Conservation (phyloP, 768 basidiomycete genomes). For the Trametes villosa region DNA sequence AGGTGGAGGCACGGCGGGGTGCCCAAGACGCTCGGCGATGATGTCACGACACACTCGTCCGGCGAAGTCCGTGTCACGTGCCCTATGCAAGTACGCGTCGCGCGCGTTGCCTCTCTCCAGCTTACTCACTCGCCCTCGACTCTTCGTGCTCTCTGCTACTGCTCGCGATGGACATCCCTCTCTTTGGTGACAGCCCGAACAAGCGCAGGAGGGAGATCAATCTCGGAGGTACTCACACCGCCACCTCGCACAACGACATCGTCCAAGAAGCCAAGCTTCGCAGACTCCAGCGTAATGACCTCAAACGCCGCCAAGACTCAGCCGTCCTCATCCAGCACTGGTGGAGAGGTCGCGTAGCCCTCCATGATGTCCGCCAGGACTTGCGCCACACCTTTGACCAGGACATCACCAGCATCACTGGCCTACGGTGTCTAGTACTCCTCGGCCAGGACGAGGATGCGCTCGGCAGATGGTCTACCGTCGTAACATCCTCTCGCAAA, state of each 20-base stretch:
- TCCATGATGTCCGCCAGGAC: conserved; percentile 44
- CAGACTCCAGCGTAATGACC: conserved; percentile 59
- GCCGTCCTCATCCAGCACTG: conserved; percentile 68
- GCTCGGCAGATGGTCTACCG: conserved; percentile 51
- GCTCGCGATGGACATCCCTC: conserved; percentile 18
- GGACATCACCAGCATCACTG: conserved; percentile 57
- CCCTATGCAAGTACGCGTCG: conserved; percentile 7
- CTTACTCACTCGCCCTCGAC: not conserved
- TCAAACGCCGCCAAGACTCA: conserved; percentile 58
- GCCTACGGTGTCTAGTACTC: conserved; percentile 69
- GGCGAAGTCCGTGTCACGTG: conserved; percentile 8
- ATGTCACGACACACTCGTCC: conserved; percentile 1
- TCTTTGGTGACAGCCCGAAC: conserved; percentile 49
- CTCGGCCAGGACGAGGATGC: conserved; percentile 54
- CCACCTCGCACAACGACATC: conserved; percentile 57
- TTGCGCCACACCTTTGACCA: conserved; percentile 54
- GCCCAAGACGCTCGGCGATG: conserved; percentile 1
- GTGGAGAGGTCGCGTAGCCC: conserved; percentile 62
- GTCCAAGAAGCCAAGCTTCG: conserved; percentile 65
- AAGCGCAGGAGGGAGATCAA: conserved; percentile 67
- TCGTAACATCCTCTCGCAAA: conserved; percentile 36
- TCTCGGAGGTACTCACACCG: conserved; percentile 65
- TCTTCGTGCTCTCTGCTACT: not conserved
- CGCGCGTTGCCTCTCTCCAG: not conserved
- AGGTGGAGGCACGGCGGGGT: not conserved